Evolutionary conservation across 2,329 filamentous ascomycete species (phyloP).

Genomic region (Arthroderma sp.): DNA sequence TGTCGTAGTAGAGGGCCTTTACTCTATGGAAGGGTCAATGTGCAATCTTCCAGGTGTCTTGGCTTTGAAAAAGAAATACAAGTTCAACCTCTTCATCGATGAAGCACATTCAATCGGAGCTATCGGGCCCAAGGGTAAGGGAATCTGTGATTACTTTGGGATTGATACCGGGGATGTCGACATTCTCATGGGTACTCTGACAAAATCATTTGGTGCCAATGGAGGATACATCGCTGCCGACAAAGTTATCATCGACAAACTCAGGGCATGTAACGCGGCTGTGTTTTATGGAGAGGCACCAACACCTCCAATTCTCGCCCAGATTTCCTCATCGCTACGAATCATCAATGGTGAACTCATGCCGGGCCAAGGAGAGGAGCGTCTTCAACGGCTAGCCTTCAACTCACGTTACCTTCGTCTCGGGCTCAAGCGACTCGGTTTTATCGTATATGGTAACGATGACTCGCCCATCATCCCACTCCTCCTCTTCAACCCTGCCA

Average conservation of each 20-base stretch:
- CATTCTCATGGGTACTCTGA: conserved; percentile 94
- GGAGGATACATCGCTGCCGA: conserved; percentile 89
- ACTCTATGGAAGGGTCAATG: conserved; percentile 99
- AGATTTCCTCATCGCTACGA: conserved; percentile 74
- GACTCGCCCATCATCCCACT: conserved; percentile 95
- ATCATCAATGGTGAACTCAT: conserved; percentile 80
- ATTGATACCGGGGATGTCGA: conserved; percentile 80
- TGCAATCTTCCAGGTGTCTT: conserved; percentile 88
- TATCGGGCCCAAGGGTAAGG: conserved; percentile 72
- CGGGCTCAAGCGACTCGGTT: conserved; percentile 88
- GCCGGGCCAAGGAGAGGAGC: conserved; percentile 88
- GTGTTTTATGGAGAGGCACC: conserved; percentile 81
- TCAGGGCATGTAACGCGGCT: conserved; percentile 72
- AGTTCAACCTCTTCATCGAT: conserved; percentile 89
- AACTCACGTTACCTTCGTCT: conserved; percentile 97
- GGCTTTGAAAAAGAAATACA: conserved; percentile 84
- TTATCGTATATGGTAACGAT: conserved; percentile 94
- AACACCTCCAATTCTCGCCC: conserved; percentile 72
- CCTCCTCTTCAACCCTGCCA: conserved; percentile 93
- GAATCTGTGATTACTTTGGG: conserved; percentile 94
- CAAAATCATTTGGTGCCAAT: conserved; percentile 96
- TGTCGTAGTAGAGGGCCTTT: conserved; percentile 88
- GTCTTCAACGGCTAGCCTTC: conserved; percentile 89
- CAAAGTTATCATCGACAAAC: conserved; percentile 82
- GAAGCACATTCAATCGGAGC: conserved; percentile 95